Evolutionary conservation across 75 land plant species (phyloP), one percentile per base, ranked within the genome.

Genomic region (Picea glauca): DNA sequence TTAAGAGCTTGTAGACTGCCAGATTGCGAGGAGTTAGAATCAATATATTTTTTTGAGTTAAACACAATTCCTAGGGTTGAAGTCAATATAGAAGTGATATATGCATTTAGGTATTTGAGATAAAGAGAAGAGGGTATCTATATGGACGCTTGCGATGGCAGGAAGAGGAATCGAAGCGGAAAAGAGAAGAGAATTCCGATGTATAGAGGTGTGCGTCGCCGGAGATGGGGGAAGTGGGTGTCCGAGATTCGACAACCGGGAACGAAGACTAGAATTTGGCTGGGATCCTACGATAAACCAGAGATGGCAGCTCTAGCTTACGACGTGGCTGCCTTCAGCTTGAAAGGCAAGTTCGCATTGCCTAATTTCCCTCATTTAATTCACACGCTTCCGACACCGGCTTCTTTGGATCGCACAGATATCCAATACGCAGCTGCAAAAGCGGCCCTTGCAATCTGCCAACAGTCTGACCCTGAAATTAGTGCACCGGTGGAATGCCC

Each of bases 171-270:
- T 14, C 26, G 33, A 21, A 57, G 82, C 23, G 43, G 66, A 11
- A 57, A 58, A 7, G 75, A 23, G 12, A 79, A 31, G 18, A 80
- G 82, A 82, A 82, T 59, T 30, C 80, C 82, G 7, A 66, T 13
- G 59, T 86, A 82, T 78, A 64, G 78, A 30, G 87, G 87, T 13
- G 84, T 85, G 4, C 62, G 87, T 32, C 65, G 85, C 62, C n/a
- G 87, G 58, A 76, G 59, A 9, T 85, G 87, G 87, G 87, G 87
- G 18, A 82, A 75, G 58, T 85, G 87, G 87, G 87, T 85, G 17
- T 78, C 87, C 1, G 82, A 81, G 82, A 79, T 81, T 18, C 17
- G 82, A 33, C 74, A 58, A 7, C 82, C 82, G 15, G 76, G 77
- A 21, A 82, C 79, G 76, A 82, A 82, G 74, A 62, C 74, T 21